Percentiles rank a stretch among this genome's conserved stretches.
Evolutionary conservation across 495 filamentous ascomycete genomes (phyloP).

Genomic region (Aspergillus coremiiformis): DNA sequence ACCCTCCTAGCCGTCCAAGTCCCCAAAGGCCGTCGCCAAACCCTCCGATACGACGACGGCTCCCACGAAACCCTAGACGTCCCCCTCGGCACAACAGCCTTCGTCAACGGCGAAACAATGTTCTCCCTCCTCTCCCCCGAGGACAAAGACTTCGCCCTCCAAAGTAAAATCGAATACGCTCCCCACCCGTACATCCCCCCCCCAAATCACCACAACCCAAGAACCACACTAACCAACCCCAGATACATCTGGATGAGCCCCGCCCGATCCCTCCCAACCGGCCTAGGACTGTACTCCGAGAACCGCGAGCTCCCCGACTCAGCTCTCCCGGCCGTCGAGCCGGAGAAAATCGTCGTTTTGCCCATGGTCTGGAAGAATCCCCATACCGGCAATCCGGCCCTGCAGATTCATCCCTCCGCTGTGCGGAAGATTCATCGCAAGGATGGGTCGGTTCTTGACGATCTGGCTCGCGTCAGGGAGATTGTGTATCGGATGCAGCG

Average conservation of each 20-base stretch:
- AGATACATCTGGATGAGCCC: slow-evolving; percentile 67
- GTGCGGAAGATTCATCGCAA: slow-evolving; percentile 54
- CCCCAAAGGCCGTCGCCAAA: slow-evolving; percentile 55
- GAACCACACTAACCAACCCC: not conserved
- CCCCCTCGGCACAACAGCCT: slow-evolving; percentile 68
- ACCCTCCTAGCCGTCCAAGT: slow-evolving; percentile 61
- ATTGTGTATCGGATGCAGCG: slow-evolving; percentile 61
- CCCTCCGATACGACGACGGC: slow-evolving; percentile 63
- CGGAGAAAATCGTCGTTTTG: slow-evolving; percentile 57
- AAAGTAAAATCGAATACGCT: slow-evolving; percentile 62
- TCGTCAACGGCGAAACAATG: slow-evolving; percentile 60
- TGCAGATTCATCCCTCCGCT: slow-evolving; percentile 64
- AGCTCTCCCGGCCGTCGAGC: slow-evolving; percentile 55
- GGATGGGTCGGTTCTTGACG: slow-evolving; percentile 58
- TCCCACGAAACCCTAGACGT: slow-evolving; percentile 60
- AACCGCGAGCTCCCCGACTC: slow-evolving; percentile 46
- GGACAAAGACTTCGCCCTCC: slow-evolving; percentile 58
- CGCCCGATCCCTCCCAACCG: slow-evolving; percentile 55
- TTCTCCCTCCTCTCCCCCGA: slow-evolving; percentile 52
- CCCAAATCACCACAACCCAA: not conserved
- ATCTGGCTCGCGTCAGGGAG: slow-evolving; percentile 56
- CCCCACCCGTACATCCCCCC: slow-evolving; percentile 47
- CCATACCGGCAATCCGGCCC: slow-evolving; percentile 54
- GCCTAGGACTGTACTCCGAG: slow-evolving; percentile 59
- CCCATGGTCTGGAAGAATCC: slow-evolving; percentile 71